Evolutionary conservation across 2,329 filamentous ascomycete species (phyloP), one percentile per base, ranked within the genome.

Genomic region (Aureobasidium melanogenum): DNA sequence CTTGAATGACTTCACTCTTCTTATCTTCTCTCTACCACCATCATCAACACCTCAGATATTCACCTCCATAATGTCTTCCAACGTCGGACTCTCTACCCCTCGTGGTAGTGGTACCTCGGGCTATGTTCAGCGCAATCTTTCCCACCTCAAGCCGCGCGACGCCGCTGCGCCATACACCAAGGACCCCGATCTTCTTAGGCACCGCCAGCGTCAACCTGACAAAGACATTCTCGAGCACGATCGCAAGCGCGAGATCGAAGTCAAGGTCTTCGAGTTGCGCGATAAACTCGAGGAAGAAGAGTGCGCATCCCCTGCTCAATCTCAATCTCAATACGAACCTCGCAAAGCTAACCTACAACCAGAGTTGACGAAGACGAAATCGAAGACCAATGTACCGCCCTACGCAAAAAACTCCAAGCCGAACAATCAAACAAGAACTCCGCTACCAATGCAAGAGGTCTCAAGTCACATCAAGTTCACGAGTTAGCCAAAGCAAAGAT

Each of bases 401-500:
- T 94, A 58, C 78, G 90, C 30, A 80, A 81, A 68, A 84, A 84
- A 68, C 78, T 95, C 39, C 74, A 82, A 38, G 77, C 74, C 48
- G 81, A 86, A 66, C 73, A 84, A 71, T 79, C 82, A 60, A 74
- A 78, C 57, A 73, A 73, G 39, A 76, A 75, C 55, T 73, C 70
- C 65, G 72, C 71, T 3, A 64, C 76, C 63, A 70, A 74, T 59
- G 73, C 75, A 59, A 82, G 79, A 67, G 82, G 84, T 10, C 81
- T 97, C 65, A 99, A 97, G 77, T 82, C 86, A 66, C 91, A 97
- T 75, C 91, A 97, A 76, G 91, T 97, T 22, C 94, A 99, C 77
- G 94, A 97, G 76, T 82, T 96, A 73, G 94, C 94, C 19, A 89
- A 94, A 69, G 94, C 93, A 63, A 99, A 99, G 82, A 93, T 96